phyloP scores from a whole-genome alignment of 139 green algal genomes.

The Micractinium sp. region DNA sequence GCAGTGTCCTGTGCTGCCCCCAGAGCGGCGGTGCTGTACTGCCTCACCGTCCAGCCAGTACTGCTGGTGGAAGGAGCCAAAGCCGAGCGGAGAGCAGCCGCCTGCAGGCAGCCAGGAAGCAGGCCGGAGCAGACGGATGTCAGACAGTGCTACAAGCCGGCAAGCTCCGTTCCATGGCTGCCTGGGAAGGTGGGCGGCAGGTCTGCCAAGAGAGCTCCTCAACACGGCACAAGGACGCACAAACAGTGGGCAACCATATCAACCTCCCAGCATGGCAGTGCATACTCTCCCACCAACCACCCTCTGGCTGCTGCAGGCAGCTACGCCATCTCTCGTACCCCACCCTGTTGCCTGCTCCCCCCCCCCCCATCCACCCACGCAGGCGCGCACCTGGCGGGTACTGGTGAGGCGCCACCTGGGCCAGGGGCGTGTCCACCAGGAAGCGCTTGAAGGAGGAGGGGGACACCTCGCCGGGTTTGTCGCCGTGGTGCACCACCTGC shows the following conservation, averaged over 20 bases:
- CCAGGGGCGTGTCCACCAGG: constrained; percentile 80
- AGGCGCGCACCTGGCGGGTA: constrained; percentile 23
- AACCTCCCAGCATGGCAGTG: too few relatives aligned
- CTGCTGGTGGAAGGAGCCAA: constrained; percentile 95
- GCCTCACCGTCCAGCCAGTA: constrained; percentile 89
- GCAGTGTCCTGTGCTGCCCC: neutral
- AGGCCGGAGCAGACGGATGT: too few relatives aligned
- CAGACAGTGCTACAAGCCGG: neutral
- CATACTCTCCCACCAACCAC: too few relatives aligned
- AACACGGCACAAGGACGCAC: neutral
- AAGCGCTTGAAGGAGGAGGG: constrained; percentile 55
- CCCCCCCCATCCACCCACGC: neutral
- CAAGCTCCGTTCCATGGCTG: neutral
- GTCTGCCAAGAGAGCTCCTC: too few relatives aligned
- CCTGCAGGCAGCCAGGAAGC: neutral
- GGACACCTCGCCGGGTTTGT: constrained; percentile 55
- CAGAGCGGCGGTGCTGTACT: too few relatives aligned
- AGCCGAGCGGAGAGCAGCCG: constrained; percentile 47
- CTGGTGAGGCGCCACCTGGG: neutral
- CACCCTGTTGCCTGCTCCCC: neutral
- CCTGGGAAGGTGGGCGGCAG: neutral
- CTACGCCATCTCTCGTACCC: neutral
- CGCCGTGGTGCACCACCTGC: constrained; percentile 62
- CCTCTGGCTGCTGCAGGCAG: too few relatives aligned
- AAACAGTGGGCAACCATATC: neutral